These are phyloP conservation scores for Hygrocybe punicea DNA, from an alignment of 768 basidiomycete species.

Conservation along the genomic window DNA sequence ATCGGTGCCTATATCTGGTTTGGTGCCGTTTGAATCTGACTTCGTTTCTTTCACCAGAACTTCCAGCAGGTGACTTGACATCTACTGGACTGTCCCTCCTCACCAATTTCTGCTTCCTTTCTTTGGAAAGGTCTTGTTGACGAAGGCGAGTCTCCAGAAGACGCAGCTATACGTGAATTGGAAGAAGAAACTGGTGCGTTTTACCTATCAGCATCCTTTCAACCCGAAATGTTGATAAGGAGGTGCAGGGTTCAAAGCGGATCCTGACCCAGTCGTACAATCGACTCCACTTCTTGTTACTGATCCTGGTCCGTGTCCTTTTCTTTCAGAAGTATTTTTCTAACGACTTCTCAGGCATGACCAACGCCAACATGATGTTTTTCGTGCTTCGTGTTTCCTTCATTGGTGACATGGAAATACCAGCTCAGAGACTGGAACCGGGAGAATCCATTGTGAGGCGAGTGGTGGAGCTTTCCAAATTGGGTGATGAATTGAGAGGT, in stretches of 20 bases:
- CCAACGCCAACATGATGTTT: slow-evolving; percentile 89
- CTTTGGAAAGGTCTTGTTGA: slow-evolving; percentile 69
- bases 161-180: slow-evolving; percentile 82
- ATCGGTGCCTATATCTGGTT: slow-evolving; percentile 50
- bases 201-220: not conserved
- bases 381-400: slow-evolving; percentile 69
- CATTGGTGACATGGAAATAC: slow-evolving; percentile 61
- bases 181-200: slow-evolving; percentile 72
- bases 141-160: slow-evolving; percentile 75
- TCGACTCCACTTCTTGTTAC: slow-evolving; percentile 57
- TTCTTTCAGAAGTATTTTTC: not conserved
- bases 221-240: slow-evolving; percentile 71
- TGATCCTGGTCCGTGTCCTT: slow-evolving; percentile 61
- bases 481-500: slow-evolving; percentile 68
- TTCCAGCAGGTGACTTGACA: slow-evolving; percentile 34
- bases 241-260: slow-evolving; percentile 77
- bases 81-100: not conserved
- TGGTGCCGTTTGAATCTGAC: not conserved
- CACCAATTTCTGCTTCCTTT: not conserved
- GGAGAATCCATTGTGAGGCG: slow-evolving; percentile 81
- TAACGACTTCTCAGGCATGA: slow-evolving; percentile 65
- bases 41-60: slow-evolving; percentile 27
- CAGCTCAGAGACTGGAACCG: slow-evolving; percentile 72
- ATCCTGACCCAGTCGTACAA: slow-evolving; percentile 59
- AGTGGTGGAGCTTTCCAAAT: slow-evolving; percentile 63